A percentile compares a stretch with the other conserved stretches of the same genome.
Evolutionary conservation across 177 flowering plant species (phyloP).

Genomic region (Vitis hybrid): DNA sequence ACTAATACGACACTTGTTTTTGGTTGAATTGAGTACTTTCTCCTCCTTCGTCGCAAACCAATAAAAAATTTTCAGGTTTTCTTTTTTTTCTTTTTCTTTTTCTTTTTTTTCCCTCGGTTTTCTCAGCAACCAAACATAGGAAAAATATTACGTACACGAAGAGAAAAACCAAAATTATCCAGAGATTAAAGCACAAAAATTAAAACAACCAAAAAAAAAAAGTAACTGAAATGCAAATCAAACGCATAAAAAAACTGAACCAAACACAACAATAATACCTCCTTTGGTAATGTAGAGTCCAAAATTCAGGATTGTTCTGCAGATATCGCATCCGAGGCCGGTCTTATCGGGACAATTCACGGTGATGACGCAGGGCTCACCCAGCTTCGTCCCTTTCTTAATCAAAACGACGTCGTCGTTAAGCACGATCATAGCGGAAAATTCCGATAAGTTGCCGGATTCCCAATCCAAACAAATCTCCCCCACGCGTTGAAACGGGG

Average conservation of each 20-base stretch:
- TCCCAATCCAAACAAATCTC: too few relatives aligned
- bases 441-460: neutral
- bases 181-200: neutral
- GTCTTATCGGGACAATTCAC: conserved; percentile 83
- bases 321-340: conserved; percentile 81
- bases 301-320: conserved; percentile 68
- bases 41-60: too few relatives aligned
- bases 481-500: too few relatives aligned
- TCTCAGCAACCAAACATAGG: too few relatives aligned
- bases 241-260: neutral
- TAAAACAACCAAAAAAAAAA: neutral
- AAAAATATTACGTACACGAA: too few relatives aligned
- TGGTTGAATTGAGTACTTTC: too few relatives aligned
- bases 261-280: conserved; percentile 38
- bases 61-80: too few relatives aligned
- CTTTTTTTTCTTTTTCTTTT: too few relatives aligned
- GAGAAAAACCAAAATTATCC: too few relatives aligned
- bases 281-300: conserved; percentile 73
- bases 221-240: neutral
- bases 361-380: conserved; percentile 67
- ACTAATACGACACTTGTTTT: too few relatives aligned
- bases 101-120: too few relatives aligned
- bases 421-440: conserved; percentile 36
- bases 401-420: conserved; percentile 72
- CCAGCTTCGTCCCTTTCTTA: conserved; percentile 44